Percentiles rank a stretch among this genome's conserved stretches.
Conservation (phyloP, 176 grass and related monocot genomes). For the Musa troglodytarum region DNA sequence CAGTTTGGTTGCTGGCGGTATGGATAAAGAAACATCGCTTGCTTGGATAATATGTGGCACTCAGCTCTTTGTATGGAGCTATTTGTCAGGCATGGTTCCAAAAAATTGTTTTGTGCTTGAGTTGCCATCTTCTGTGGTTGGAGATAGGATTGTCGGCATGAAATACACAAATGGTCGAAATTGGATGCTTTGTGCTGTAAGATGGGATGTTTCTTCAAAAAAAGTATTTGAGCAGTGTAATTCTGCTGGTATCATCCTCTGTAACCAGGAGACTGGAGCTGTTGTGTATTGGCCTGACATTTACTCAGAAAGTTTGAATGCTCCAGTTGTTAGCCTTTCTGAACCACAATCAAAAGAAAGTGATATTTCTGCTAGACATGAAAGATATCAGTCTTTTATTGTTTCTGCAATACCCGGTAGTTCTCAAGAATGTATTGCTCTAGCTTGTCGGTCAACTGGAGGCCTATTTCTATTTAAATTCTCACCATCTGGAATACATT, state of each 20-base stretch:
- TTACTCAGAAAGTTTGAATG: slow-evolving; percentile 36
- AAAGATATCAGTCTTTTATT: slow-evolving; percentile 64
- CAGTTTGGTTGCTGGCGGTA: slow-evolving; percentile 50
- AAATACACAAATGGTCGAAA: slow-evolving; percentile 32
- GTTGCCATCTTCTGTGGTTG: slow-evolving; percentile 50
- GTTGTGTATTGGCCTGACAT: slow-evolving; percentile 84
- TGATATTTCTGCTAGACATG: slow-evolving; percentile 29
- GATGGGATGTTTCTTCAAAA: slow-evolving; percentile 38
- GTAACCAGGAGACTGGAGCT: slow-evolving; percentile 49
- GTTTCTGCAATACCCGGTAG: slow-evolving; percentile 39
- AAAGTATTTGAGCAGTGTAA: slow-evolving; percentile 36
- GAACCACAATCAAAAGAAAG: slow-evolving; percentile 13
- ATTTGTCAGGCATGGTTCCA: slow-evolving; percentile 41
- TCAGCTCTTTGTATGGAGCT: slow-evolving; percentile 87
- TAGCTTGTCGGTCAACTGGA: slow-evolving; percentile 54
- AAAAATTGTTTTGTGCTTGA: slow-evolving; percentile 72
- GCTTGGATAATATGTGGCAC: slow-evolving; percentile 86
- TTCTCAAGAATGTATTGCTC: slow-evolving; percentile 43
- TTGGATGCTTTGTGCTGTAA: slow-evolving; percentile 65
- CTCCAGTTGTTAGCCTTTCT: slow-evolving; percentile 37
- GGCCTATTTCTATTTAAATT: slow-evolving; percentile 56
- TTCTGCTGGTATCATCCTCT: slow-evolving; percentile 64
- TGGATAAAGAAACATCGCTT: slow-evolving; percentile 74
- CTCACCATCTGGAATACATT: slow-evolving; percentile 47
- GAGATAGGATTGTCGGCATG: slow-evolving; percentile 15